Percentiles rank a stretch among this genome's conserved stretches.
These are phyloP conservation scores for Gamarada debralockiae DNA, from an alignment of 495 filamentous ascomycete species.

Conservation along the genomic window DNA sequence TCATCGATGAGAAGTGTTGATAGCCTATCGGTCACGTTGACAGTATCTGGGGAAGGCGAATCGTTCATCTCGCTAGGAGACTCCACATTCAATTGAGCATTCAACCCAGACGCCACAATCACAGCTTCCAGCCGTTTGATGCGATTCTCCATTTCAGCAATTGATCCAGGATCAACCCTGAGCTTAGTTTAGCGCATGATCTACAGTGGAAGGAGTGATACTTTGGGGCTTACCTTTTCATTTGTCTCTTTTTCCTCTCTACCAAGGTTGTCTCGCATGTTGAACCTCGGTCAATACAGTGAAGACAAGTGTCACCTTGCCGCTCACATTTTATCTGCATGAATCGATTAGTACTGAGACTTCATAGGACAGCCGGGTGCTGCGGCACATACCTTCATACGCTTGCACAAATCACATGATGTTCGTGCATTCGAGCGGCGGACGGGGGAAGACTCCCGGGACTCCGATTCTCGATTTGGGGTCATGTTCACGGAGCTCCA, in stretches of 20 bases:
- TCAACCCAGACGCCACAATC: neutral
- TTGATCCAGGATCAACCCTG: neutral
- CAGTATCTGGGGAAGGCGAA: neutral
- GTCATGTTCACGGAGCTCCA: too few species aligned
- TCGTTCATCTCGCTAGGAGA: neutral
- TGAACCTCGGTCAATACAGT: neutral
- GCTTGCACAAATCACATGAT: constrained; percentile 1
- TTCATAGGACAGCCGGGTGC: neutral
- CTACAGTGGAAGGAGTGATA: neutral
- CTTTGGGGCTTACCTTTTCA: neutral
- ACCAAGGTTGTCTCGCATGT: neutral
- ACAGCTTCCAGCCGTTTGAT: neutral
- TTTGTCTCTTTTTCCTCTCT: neutral
- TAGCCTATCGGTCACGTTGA: constrained; percentile 23
- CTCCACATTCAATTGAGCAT: neutral
- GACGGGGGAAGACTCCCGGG: neutral
- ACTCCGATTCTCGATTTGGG: too few species aligned
- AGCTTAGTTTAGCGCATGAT: neutral
- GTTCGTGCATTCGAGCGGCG: neutral
- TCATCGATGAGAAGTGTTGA: constrained; percentile 9
- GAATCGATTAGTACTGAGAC: neutral
- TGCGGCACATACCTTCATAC: neutral
- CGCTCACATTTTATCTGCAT: neutral
- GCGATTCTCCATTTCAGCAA: neutral
- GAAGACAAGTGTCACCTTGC: neutral